phyloP scores from a whole-genome alignment of 2,329 filamentous ascomycete genomes.

The Diplodia mutila region DNA sequence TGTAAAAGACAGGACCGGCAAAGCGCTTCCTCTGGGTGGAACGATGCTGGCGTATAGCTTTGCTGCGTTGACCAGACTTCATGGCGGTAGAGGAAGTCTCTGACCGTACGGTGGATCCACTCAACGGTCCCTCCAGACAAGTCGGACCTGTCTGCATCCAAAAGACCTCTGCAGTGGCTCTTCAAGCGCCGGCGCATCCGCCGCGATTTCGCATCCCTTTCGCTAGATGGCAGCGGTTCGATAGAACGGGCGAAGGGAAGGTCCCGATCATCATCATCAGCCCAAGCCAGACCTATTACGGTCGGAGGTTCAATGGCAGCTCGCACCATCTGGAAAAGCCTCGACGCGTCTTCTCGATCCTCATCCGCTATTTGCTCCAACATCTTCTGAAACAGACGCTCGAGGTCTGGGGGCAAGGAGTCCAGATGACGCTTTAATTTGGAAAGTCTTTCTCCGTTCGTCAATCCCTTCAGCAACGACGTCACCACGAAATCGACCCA shows the following conservation, averaged over 20 bases:
- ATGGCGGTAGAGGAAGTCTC: conserved; percentile 24
- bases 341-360: conserved; percentile 25
- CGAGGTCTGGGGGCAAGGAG: conserved; percentile 27
- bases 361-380: background rate
- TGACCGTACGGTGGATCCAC: conserved; percentile 28
- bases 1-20: background rate
- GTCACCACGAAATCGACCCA: conserved; percentile 31
- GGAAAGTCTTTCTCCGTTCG: conserved; percentile 26
- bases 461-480: conserved; percentile 27
- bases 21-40: background rate
- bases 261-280: conserved; percentile 22
- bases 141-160: conserved; percentile 9
- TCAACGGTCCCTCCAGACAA: background rate
- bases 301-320: background rate
- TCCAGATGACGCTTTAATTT: conserved; percentile 25
- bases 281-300: conserved; percentile 25
- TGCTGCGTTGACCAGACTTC: background rate
- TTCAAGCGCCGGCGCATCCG: conserved; percentile 14
- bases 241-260: background rate
- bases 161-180: conserved; percentile 28
- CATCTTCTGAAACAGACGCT: conserved; percentile 28
- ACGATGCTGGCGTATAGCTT: background rate
- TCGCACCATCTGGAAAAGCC: conserved; percentile 27
- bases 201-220: background rate
- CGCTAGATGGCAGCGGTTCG: background rate